Percentiles rank a stretch among this genome's conserved stretches.
These are phyloP conservation scores for Trichoderma breve DNA, from an alignment of 2,329 filamentous ascomycete genomes.

Conservation along the genomic window DNA sequence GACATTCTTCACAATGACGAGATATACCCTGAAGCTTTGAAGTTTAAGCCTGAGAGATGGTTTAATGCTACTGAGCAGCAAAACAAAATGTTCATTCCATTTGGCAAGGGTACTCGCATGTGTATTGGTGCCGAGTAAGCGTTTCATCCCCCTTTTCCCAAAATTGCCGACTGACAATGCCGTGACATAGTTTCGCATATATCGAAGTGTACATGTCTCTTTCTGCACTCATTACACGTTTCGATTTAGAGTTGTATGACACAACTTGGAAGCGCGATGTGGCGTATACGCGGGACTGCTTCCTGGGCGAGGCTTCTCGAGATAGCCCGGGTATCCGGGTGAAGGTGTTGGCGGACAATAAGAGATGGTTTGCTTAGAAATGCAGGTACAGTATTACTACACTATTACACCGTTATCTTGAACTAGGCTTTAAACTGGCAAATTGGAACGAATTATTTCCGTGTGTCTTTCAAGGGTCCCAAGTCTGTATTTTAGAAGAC, in stretches of 20 bases:
- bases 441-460: neutral
- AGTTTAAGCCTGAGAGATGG: conserved; percentile 2
- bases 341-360: neutral
- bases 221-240: neutral
- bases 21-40: neutral
- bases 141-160: neutral
- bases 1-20: conserved; percentile 1
- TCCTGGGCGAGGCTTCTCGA: neutral
- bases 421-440: neutral
- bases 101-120: conserved; percentile 6
- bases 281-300: neutral
- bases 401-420: neutral
- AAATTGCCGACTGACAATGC: neutral
- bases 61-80: neutral
- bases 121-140: neutral
- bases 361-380: neutral
- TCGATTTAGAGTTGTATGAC: neutral
- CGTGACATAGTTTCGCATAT: neutral
- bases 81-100: neutral
- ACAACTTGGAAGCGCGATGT: neutral
- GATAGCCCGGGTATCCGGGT: neutral
- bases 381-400: too few relatives aligned
- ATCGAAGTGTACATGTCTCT: neutral
- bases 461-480: neutral
- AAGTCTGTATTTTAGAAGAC: neutral